These are phyloP conservation scores for Truncatella angustata DNA, from an alignment of 2,329 filamentous ascomycete species.

Conservation along the genomic window DNA sequence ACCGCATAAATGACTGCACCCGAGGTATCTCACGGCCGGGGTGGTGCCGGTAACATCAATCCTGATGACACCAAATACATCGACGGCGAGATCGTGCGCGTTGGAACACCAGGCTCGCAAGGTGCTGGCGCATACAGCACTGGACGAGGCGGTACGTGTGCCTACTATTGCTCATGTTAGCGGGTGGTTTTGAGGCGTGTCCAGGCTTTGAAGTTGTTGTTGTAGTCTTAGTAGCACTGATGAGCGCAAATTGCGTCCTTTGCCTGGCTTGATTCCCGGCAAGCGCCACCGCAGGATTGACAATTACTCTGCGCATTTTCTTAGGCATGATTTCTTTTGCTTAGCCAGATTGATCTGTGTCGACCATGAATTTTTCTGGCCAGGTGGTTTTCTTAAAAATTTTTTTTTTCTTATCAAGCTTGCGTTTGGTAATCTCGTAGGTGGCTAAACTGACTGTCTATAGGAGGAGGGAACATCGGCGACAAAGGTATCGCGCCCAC, in stretches of 20 bases:
- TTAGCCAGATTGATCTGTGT: too few species aligned
- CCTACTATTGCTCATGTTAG: neutral
- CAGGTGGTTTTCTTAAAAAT: neutral
- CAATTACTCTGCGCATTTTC: neutral
- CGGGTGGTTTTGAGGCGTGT: neutral
- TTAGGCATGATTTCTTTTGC: too few species aligned
- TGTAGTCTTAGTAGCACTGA: neutral
- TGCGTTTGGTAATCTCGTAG: too few species aligned
- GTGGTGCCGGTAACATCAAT: constrained; percentile 61
- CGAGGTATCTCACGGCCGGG: constrained; percentile 60
- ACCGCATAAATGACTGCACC: constrained; percentile 24
- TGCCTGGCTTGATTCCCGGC: too few species aligned
- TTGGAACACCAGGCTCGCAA: constrained; percentile 53
- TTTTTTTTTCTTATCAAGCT: neutral
- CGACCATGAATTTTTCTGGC: too few species aligned
- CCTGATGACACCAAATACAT: constrained; percentile 57
- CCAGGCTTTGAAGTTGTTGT: neutral
- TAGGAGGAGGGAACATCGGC: constrained; percentile 59
- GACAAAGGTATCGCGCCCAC: constrained; percentile 40
- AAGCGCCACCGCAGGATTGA: neutral
- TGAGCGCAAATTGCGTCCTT: too few species aligned
- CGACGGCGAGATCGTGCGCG: constrained; percentile 60
- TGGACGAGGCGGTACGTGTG: constrained; percentile 53
- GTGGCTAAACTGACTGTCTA: neutral
- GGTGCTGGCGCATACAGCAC: constrained; percentile 58